phyloP scores from a whole-genome alignment of 169 alveolate genomes.

The Plasmodium berghei region DNA sequence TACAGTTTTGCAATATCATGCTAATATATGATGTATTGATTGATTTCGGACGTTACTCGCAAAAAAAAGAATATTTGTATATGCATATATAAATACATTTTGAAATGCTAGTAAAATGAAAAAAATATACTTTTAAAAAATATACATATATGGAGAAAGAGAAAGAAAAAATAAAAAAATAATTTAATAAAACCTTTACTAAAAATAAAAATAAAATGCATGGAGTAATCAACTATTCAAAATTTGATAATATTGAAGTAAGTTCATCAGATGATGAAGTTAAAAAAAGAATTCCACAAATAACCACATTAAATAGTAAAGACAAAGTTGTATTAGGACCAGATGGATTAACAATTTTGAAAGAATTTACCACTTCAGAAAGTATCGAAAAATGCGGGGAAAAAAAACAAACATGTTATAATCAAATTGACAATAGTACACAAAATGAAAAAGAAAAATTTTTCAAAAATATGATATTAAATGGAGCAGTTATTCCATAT shows the following conservation, averaged over 20 bases:
- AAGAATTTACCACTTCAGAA: not conserved
- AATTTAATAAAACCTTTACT: no score
- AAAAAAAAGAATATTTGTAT: no score
- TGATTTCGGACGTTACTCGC: no score
- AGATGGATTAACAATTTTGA: slow-evolving; percentile 55
- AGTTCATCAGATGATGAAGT: slow-evolving; percentile 75
- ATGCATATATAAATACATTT: no score
- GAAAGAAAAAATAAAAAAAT: no score
- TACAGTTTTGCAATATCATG: no score
- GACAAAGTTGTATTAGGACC: slow-evolving; percentile 71
- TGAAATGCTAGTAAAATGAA: no score
- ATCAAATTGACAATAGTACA: not conserved
- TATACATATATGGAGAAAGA: no score
- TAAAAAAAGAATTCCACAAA: slow-evolving; percentile 37
- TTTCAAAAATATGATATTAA: slow-evolving; percentile 41
- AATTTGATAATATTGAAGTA: slow-evolving; percentile 59
- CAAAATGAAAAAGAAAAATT: slow-evolving; percentile 6
- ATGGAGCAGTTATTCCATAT: slow-evolving; percentile 70
- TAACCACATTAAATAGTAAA: slow-evolving; percentile 33
- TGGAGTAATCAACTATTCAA: slow-evolving; percentile 53
- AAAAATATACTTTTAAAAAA: no score
- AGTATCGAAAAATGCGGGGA: not conserved
- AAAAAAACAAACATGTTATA: not conserved
- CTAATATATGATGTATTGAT: no score
- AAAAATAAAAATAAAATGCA: slow-evolving; percentile 14